Conservation (phyloP, 176 grass and related monocot genomes). For the Hordeum vulgare region DNA sequence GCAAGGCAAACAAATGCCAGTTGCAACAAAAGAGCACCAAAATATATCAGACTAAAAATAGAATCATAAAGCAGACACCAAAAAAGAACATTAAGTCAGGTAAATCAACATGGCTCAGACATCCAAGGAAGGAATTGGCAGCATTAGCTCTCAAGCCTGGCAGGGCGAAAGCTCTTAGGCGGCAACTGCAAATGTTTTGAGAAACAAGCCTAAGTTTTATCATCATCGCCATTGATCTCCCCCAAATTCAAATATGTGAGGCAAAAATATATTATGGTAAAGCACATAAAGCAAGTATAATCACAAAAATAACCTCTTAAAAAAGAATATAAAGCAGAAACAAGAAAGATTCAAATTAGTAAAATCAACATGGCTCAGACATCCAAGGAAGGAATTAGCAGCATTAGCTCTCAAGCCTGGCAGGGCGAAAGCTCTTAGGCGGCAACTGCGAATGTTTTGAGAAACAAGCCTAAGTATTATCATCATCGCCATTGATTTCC, state of each 20-base stretch:
- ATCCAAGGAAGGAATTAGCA: slow-evolving; percentile 64
- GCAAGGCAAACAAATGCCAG: no score
- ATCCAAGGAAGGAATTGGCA: slow-evolving; percentile 63
- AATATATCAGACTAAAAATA: no score
- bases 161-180: slow-evolving; percentile 53
- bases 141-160: slow-evolving; percentile 63
- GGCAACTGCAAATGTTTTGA: slow-evolving; percentile 59
- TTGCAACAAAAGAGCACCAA: no score
- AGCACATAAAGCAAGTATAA: no score
- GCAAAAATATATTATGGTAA: no score
- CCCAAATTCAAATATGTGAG: neutral
- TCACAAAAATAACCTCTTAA: no score
- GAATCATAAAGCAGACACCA: no score
- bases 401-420: slow-evolving; percentile 62
- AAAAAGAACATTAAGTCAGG: neutral
- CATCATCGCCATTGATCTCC: neutral
- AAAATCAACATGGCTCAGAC: slow-evolving; percentile 17
- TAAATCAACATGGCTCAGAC: slow-evolving; percentile 16
- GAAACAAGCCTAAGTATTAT: slow-evolving; percentile 53
- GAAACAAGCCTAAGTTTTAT: slow-evolving; percentile 52
- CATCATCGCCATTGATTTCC: neutral
- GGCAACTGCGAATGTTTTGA: slow-evolving; percentile 59
- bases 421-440: slow-evolving; percentile 53
- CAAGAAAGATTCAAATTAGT: neutral
- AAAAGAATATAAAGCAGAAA: no score